These are phyloP conservation scores for Corylus americana DNA, from an alignment of 306 rosid genomes.

Conservation along the genomic window DNA sequence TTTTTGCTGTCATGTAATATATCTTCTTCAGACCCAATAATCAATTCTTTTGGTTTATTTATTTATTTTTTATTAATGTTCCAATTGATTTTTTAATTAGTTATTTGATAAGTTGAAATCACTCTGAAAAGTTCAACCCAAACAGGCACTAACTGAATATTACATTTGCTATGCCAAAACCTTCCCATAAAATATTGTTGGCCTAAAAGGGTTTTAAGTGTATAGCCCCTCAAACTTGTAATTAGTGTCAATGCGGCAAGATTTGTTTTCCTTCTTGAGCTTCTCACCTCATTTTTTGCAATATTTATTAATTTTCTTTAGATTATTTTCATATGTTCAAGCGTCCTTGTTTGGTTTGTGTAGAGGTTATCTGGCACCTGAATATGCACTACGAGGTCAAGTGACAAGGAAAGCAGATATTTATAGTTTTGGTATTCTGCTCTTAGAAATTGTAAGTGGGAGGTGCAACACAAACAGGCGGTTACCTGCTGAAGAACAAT, in stretches of 20 bases:
- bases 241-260: not conserved
- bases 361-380: slow-evolving; percentile 92
- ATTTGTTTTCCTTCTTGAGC: not conserved
- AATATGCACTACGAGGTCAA: slow-evolving; percentile 77
- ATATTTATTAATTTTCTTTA: slow-evolving; percentile 6
- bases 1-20: not conserved
- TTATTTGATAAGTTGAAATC: not conserved
- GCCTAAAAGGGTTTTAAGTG: not conserved
- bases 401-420: slow-evolving; percentile 83
- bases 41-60: too few species aligned
- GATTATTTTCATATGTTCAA: slow-evolving; percentile 6
- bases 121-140: too few species aligned
- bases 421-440: slow-evolving; percentile 81
- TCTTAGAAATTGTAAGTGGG: slow-evolving; percentile 80
- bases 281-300: not conserved
- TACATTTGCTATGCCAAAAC: slow-evolving; percentile 4
- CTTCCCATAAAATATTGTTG: not conserved
- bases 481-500: slow-evolving; percentile 60
- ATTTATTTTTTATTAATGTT: not conserved
- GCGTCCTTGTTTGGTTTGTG: slow-evolving; percentile 26
- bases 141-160: not conserved
- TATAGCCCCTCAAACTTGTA: not conserved
- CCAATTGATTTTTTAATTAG: not conserved
- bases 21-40: not conserved
- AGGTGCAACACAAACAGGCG: slow-evolving; percentile 66